Conservation (phyloP, 768 basidiomycete genomes). For the Tricholoma sp. region DNA sequence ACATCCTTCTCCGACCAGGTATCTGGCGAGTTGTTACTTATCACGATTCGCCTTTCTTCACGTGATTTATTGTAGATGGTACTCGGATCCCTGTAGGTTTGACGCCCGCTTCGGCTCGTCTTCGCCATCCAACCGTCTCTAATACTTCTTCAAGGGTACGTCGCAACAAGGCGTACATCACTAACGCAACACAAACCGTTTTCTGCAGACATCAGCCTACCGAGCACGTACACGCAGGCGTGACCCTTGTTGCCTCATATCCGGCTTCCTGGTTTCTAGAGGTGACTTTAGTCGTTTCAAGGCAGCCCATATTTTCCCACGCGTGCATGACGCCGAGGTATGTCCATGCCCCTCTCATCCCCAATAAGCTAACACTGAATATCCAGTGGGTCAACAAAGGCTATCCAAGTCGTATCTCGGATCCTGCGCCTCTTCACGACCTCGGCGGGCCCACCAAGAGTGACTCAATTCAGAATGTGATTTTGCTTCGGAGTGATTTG, state of each 20-base stretch:
- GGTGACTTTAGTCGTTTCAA: slow-evolving; percentile 11
- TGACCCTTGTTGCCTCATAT: slow-evolving; percentile 16
- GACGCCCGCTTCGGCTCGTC: neutral
- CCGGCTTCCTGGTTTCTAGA: slow-evolving; percentile 4
- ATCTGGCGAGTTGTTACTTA: slow-evolving; percentile 1
- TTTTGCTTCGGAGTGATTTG: slow-evolving; percentile 21
- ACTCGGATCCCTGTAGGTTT: slow-evolving; percentile 4
- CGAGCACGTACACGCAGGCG: slow-evolving; percentile 7
- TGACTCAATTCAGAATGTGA: slow-evolving; percentile 23
- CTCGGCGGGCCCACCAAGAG: slow-evolving; percentile 15
- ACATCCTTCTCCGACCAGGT: slow-evolving; percentile 5
- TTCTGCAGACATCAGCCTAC: slow-evolving; percentile 9
- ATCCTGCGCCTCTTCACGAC: slow-evolving; percentile 8
- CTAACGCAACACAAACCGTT: neutral
- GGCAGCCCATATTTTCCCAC: slow-evolving; percentile 21
- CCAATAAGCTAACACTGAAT: slow-evolving; percentile 1
- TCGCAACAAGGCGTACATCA: neutral
- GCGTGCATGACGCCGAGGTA: slow-evolving; percentile 21
- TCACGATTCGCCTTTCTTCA: slow-evolving; percentile 5
- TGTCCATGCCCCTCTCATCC: slow-evolving; percentile 6
- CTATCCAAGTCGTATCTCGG: slow-evolving; percentile 14
- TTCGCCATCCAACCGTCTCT: slow-evolving; percentile 9
- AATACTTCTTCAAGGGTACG: slow-evolving; percentile 7
- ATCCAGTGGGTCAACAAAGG: slow-evolving; percentile 17
- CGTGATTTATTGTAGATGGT: slow-evolving; percentile 5